These are phyloP conservation scores for Puccinia horiana DNA, from an alignment of 1,284 basidiomycete species.

Conservation along the genomic window DNA sequence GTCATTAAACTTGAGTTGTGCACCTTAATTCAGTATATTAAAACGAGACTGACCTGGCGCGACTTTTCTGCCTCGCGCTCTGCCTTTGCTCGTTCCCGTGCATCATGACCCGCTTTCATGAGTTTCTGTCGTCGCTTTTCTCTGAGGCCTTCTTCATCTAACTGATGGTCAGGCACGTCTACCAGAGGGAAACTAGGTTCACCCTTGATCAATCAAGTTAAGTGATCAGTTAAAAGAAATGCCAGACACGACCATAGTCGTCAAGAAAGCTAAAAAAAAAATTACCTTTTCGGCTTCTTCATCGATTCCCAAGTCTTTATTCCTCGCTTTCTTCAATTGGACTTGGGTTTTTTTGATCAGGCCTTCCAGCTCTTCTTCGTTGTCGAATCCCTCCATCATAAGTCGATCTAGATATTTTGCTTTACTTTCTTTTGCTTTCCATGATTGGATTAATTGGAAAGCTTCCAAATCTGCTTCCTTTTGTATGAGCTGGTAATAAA, in stretches of 20 bases:
- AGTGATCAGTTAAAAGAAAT: not conserved
- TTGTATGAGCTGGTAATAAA: conserved; percentile 34
- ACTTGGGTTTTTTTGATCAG: conserved; percentile 69
- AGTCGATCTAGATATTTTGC: conserved; percentile 69
- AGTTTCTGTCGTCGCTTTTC: conserved; percentile 93
- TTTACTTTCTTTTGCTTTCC: conserved; percentile 69
- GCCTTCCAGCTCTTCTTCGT: conserved; percentile 62
- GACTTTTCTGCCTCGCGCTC: conserved; percentile 85
- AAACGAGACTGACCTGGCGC: conserved; percentile 53
- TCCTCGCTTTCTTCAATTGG: conserved; percentile 69
- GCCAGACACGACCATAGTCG: too few species aligned
- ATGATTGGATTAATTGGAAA: conserved; percentile 69
- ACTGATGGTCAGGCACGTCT: conserved; percentile 85
- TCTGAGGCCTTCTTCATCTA: conserved; percentile 88
- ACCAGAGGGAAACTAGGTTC: conserved; percentile 81
- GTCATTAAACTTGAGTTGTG: not conserved
- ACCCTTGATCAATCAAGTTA: conserved; percentile 66
- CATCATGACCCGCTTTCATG: conserved; percentile 92
- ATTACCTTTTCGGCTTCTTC: conserved; percentile 64
- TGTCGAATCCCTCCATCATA: conserved; percentile 70
- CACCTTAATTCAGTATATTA: too few species aligned
- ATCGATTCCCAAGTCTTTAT: conserved; percentile 71
- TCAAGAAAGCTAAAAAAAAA: not conserved
- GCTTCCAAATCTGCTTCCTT: conserved; percentile 67
- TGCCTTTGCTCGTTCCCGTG: conserved; percentile 76